Evolutionary conservation across 1,284 basidiomycete genomes (phyloP), one percentile per base, ranked within the genome.

Genomic region (Ustilago esculenta): DNA sequence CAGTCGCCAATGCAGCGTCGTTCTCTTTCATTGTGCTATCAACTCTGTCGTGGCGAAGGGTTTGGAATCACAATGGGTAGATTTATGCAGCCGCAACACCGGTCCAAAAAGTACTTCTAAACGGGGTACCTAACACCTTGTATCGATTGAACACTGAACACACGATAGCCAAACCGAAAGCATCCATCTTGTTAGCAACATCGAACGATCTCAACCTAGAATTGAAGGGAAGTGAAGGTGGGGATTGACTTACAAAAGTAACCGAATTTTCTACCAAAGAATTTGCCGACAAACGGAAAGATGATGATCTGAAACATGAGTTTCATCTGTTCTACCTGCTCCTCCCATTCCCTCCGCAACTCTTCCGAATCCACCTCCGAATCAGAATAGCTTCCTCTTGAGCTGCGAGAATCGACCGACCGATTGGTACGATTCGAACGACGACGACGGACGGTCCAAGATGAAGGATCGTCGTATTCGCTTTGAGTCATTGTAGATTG

Each of bases 281-380:
- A 73, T 32, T 75, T 75, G 29, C 66, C 73, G 0, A 65, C 54
- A 50, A 71, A 73, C 11, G 73, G 73, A 5, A 57, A 56, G 23
- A 75, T 34, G 37, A 75, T 55, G 63, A 75, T 61, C 18, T 72
- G 66, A 23, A 72, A 37, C 42, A 67, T 60, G 12, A 68, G 18
- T 29, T 73, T 61, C 12, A 75, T 40, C 40, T 75, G 73, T 1
- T 51, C 49, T 7, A 75, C 8, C 21, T 67, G 61, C 32, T 72
- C 66, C 23, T 75, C 63, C 73, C 73, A 75, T 40, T 75, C 73
- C 18, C 35, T 46, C 24, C 73, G 61, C 0, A 69, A 41, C 7
- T 52, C 64, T 8, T 32, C 29, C 4, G 34, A 39, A 23, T 60
- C 35, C 6, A 14, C 7, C 8, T 37, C 20, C 18, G 12, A 18